A percentile compares a stretch with the other conserved stretches of the same genome.
These are phyloP conservation scores for Halenospora varia DNA, from an alignment of 495 filamentous ascomycete genomes.

Conservation along the genomic window DNA sequence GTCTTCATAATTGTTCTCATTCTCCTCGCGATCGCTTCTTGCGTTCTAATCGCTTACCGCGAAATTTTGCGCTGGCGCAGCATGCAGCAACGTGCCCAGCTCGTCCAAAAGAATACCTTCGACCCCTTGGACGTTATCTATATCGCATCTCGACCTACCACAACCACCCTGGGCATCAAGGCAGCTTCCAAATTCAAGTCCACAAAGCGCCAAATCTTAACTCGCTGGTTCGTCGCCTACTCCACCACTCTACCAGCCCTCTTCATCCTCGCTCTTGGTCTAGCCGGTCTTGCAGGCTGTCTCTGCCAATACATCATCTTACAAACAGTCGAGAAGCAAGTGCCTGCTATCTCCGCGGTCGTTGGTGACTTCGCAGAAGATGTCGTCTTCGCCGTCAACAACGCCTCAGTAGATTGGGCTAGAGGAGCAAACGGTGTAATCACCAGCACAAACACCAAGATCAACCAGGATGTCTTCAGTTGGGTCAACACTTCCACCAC, in stretches of 20 bases:
- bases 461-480: slow-evolving; percentile 82
- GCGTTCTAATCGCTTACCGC: slow-evolving; percentile 70
- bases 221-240: slow-evolving; percentile 85
- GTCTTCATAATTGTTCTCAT: slow-evolving; percentile 70
- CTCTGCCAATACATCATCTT: slow-evolving; percentile 83
- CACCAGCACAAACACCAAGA: slow-evolving; percentile 56
- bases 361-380: slow-evolving; percentile 79
- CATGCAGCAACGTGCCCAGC: slow-evolving; percentile 62
- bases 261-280: slow-evolving; percentile 78
- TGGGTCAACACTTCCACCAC: slow-evolving; percentile 82
- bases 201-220: slow-evolving; percentile 62
- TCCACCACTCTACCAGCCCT: slow-evolving; percentile 79
- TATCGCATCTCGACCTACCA: slow-evolving; percentile 75
- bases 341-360: slow-evolving; percentile 69
- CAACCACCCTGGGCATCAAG: slow-evolving; percentile 66
- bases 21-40: slow-evolving; percentile 64
- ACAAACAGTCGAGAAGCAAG: slow-evolving; percentile 63
- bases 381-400: slow-evolving; percentile 67
- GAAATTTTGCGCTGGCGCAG: slow-evolving; percentile 77
- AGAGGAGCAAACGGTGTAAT: slow-evolving; percentile 71
- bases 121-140: slow-evolving; percentile 90
- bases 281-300: slow-evolving; percentile 82
- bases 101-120: slow-evolving; percentile 57
- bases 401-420: slow-evolving; percentile 76
- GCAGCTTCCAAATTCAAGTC: slow-evolving; percentile 64